Evolutionary conservation across 176 grass and related monocot genomes (phyloP), one percentile per base, ranked within the genome.

Genomic region (Tuctoria greenei): DNA sequence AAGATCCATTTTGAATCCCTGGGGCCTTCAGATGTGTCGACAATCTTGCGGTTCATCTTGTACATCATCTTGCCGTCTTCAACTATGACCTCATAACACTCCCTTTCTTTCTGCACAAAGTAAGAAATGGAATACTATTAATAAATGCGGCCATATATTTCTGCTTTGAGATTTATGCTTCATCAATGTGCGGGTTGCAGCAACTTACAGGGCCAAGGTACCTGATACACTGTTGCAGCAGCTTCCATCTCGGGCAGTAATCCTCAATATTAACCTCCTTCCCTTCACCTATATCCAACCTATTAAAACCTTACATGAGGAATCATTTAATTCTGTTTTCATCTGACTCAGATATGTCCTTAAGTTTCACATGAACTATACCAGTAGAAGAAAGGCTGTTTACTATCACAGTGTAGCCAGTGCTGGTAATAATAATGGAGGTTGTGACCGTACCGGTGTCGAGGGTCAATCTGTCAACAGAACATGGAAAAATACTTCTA

Each of bases 351-450:
- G 37, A 78, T 36, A 69, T 27, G 59, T 44, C 38, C 20, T 77
- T 42, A 43, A 83, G 23, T 69, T 62, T 61, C 36, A 15, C 38
- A 67, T 57, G 69, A 64, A 74, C 46, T 79, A 17, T 75, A 97
- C 91, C 95, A 98, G 68, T 98, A 98, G 77, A 98, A 98, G 87
- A 98, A 98, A 43, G 95, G 95, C 10, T 98, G 86, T 65, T 84
- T 91, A 83, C 95, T 94, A 36, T 89, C 84, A 16, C 89, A 92
- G 64, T 46, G 82, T 61, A 98, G 79, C 95, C 95, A 98, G 35
- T 85, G 61, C 36, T 92, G 75, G 12, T 97, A 97, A 52, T 97
- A 97, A 86, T 83, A 97, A 61, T 89, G 94, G 65, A 97, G 90
- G 76, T 97, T 97, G 65, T 97, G 94, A 15, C 94, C 94, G 39